A percentile compares a stretch with the other conserved stretches of the same genome.
Conservation (phyloP, 306 rosid genomes). For the Abrus pulchellus region DNA sequence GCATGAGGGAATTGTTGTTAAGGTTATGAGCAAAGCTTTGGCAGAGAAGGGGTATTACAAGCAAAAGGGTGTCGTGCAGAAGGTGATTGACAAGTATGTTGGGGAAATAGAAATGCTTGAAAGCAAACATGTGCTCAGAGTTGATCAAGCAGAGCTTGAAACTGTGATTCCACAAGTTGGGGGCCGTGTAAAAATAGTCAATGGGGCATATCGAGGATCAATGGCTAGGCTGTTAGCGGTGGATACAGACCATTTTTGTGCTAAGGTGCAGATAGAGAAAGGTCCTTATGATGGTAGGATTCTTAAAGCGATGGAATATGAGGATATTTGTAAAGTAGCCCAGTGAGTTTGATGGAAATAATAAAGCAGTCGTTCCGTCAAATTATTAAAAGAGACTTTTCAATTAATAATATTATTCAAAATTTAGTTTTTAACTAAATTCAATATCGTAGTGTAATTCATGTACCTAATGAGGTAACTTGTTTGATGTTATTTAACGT, state of each 20-base stretch:
- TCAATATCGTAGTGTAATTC: too few relatives aligned
- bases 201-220: slow-evolving; percentile 91
- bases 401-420: too few relatives aligned
- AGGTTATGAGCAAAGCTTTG: slow-evolving; percentile 90
- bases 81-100: slow-evolving; percentile 84
- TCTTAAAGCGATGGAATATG: slow-evolving; percentile 82
- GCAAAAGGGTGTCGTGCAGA: slow-evolving; percentile 81
- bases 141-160: slow-evolving; percentile 89
- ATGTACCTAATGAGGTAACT: too few relatives aligned
- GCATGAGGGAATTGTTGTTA: slow-evolving; percentile 78
- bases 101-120: slow-evolving; percentile 93
- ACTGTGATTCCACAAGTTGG: slow-evolving; percentile 94
- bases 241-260: slow-evolving; percentile 73
- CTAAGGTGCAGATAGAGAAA: slow-evolving; percentile 92
- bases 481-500: background rate
- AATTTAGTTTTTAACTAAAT: too few relatives aligned
- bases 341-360: slow-evolving; percentile 45
- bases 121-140: slow-evolving; percentile 85
- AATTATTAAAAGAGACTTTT: too few relatives aligned
- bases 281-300: slow-evolving; percentile 90
- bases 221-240: slow-evolving; percentile 74
- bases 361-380: background rate
- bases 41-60: slow-evolving; percentile 90
- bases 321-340: slow-evolving; percentile 78
- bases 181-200: slow-evolving; percentile 82